A percentile compares a stretch with the other conserved stretches of the same genome.
These are phyloP conservation scores for Clonostachys rhizophaga DNA, from an alignment of 2,329 filamentous ascomycete species.

Conservation along the genomic window DNA sequence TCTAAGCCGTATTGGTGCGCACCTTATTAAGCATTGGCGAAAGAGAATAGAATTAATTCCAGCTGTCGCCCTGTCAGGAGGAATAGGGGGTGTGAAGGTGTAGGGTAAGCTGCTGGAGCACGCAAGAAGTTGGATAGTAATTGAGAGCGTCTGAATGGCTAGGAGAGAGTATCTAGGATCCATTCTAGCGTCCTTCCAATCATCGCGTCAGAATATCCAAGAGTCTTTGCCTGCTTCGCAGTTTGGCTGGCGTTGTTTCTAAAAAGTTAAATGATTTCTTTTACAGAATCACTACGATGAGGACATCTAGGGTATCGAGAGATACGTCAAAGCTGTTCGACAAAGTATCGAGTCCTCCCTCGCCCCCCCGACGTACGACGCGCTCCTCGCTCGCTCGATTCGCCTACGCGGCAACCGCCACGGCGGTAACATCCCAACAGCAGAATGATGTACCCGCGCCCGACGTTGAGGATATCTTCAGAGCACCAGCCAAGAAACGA, in stretches of 20 bases:
- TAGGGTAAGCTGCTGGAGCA: too few relatives aligned
- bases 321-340: slow-evolving; percentile 54
- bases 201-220: not conserved
- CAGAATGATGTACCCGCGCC: slow-evolving; percentile 4
- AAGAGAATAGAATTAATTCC: too few relatives aligned
- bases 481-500: slow-evolving; percentile 21
- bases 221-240: too few relatives aligned
- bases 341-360: slow-evolving; percentile 13
- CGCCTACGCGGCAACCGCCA: slow-evolving; percentile 18
- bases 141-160: too few relatives aligned
- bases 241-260: not conserved
- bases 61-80: too few relatives aligned
- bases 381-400: slow-evolving; percentile 44
- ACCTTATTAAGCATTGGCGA: too few relatives aligned
- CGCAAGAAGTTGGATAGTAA: too few relatives aligned
- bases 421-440: slow-evolving; percentile 13
- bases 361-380: slow-evolving; percentile 38
- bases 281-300: slow-evolving; percentile 29
- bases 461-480: slow-evolving; percentile 55
- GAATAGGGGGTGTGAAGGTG: too few relatives aligned
- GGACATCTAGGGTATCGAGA: slow-evolving; percentile 52
- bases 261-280: not conserved
- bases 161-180: not conserved
- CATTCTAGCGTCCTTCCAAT: not conserved
- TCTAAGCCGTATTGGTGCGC: too few relatives aligned